phyloP scores from a whole-genome alignment of 2,329 filamentous ascomycete genomes.

The Didymella exigua region DNA sequence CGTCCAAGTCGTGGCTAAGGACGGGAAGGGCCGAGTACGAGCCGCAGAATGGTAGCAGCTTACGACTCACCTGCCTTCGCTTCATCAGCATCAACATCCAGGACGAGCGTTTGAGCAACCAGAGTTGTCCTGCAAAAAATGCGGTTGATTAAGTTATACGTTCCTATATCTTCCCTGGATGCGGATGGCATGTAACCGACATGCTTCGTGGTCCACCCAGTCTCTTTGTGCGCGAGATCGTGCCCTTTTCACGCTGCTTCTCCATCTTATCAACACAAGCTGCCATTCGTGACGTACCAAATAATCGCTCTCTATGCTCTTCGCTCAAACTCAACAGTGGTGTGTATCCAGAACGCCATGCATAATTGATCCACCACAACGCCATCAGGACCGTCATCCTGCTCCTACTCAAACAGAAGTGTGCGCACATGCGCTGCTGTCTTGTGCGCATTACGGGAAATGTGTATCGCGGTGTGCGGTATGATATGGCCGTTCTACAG shows the following conservation, averaged over 20 bases:
- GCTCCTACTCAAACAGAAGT: constrained; percentile 13
- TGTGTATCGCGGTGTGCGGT: background rate
- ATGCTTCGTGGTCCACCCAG: constrained; percentile 3
- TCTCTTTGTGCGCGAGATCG: background rate
- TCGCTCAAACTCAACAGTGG: constrained; percentile 13
- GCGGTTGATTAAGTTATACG: background rate
- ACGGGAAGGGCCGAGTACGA: constrained; percentile 10
- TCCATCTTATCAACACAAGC: constrained; percentile 3
- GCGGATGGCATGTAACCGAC: background rate
- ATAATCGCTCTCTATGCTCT: constrained; percentile 3
- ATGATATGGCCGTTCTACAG: constrained; percentile 11
- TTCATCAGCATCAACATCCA: background rate
- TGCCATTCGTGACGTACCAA: background rate
- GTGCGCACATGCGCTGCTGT: background rate
- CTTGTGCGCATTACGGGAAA: background rate
- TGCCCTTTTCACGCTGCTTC: background rate
- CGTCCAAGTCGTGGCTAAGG: constrained; percentile 3
- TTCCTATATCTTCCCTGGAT: background rate
- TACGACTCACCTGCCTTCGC: background rate
- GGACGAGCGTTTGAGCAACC: background rate
- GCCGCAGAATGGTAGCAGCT: constrained; percentile 10
- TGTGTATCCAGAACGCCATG: constrained; percentile 34
- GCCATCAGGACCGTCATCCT: constrained; percentile 24
- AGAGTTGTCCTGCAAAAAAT: background rate
- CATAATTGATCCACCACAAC: constrained; percentile 33